Evolutionary conservation across 1,139 yeast species (phyloP).

Genomic region (Hansenula lynferdii): DNA sequence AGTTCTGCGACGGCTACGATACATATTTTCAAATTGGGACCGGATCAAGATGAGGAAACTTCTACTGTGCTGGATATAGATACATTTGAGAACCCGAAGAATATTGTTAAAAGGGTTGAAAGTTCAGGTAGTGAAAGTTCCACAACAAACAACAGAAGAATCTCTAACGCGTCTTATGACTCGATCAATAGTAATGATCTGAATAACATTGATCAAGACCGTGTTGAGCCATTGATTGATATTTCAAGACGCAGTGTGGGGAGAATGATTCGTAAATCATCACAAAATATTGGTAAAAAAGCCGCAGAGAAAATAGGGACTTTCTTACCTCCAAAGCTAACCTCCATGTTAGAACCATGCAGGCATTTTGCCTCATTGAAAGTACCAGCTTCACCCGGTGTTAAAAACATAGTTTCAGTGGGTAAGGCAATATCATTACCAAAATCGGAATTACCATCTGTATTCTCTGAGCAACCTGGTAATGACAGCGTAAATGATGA

Average conservation of each 20-base stretch:
- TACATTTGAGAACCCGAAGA: constrained; percentile 12
- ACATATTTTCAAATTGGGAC: constrained; percentile 74
- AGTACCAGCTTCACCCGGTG: constrained; percentile 62
- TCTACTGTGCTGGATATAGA: constrained; percentile 3
- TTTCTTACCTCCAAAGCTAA: constrained; percentile 75
- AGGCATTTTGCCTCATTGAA: constrained; percentile 93
- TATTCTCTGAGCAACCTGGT: constrained; percentile 6
- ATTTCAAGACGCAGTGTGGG: constrained; percentile 68
- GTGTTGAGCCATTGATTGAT: constrained; percentile 60
- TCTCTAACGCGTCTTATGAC: constrained; percentile 28
- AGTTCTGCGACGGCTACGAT: constrained; percentile 92
- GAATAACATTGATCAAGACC: constrained; percentile 32
- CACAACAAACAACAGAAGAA: constrained; percentile 20
- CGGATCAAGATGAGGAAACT: constrained; percentile 4
- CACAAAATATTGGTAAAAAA: constrained; percentile 51
- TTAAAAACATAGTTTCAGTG: constrained; percentile 59
- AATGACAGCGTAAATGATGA: constrained; percentile 2
- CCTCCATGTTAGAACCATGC: constrained; percentile 86
- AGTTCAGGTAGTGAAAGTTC: constrained; percentile 26
- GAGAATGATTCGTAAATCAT: constrained; percentile 53
- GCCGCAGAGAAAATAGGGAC: constrained; percentile 92
- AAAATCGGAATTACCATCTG: constrained; percentile 21
- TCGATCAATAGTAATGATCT: constrained; percentile 30
- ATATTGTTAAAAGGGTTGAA: constrained; percentile 17
- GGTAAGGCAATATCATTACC: constrained; percentile 34